Conservation (phyloP, 169 alveolate species). For the Miamiensis avidus region DNA sequence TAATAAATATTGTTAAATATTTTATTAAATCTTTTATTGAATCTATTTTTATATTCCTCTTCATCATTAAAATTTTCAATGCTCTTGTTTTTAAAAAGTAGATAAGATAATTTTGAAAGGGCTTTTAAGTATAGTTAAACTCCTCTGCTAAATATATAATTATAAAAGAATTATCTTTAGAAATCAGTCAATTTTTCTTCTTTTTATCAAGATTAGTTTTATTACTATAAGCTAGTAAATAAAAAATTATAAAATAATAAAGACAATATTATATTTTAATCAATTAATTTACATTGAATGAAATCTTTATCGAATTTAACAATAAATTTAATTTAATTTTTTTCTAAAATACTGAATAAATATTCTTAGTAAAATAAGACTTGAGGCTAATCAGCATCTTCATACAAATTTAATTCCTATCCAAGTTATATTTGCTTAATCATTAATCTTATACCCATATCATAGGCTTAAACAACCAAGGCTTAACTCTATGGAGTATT, state of each 20-base stretch:
- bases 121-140: conserved; percentile 1
- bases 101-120: background rate
- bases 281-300: background rate
- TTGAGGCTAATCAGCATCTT: conserved; percentile 11
- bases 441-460: conserved; percentile 9
- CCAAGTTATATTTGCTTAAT: conserved; percentile 5
- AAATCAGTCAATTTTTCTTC: conserved; percentile 13
- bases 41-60: conserved; percentile 15
- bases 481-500: background rate
- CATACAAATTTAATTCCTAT: conserved; percentile 1
- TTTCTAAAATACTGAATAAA: conserved; percentile 14
- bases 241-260: background rate
- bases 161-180: conserved; percentile 8
- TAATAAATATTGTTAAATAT: conserved; percentile 10
- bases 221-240: conserved; percentile 1
- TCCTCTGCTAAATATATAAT: conserved; percentile 13
- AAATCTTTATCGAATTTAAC: conserved; percentile 9
- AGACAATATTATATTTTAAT: background rate
- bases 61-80: background rate
- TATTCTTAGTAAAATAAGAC: conserved; percentile 3
- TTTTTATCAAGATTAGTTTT: conserved; percentile 12
- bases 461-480: background rate
- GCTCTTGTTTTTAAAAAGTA: background rate
- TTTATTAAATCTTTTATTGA: conserved; percentile 14
- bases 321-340: background rate